Percentiles rank a stretch among this genome's conserved stretches.
Conservation (phyloP, 2,329 filamentous ascomycete genomes). For the Plectosphaerella plurivora region DNA sequence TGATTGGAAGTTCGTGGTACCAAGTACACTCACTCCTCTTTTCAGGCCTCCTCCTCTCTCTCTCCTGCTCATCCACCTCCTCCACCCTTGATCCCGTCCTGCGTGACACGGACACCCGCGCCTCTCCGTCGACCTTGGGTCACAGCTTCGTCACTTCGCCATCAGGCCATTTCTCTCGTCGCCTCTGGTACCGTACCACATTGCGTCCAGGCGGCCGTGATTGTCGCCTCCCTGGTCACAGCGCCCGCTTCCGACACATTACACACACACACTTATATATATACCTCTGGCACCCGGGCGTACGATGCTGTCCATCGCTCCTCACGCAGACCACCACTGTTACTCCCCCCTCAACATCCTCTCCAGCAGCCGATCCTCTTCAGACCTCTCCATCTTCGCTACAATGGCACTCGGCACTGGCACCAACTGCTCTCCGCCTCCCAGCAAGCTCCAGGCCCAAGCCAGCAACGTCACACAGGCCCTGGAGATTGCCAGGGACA, state of each 20-base stretch:
- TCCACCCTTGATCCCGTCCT: not conserved
- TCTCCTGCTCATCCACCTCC: not conserved
- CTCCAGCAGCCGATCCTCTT: conserved; percentile 2
- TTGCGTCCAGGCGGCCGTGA: no score
- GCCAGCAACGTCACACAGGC: conserved; percentile 55
- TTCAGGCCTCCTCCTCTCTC: not conserved
- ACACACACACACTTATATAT: conserved; percentile 4
- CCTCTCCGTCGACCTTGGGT: conserved; percentile 1
- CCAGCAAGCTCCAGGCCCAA: not conserved
- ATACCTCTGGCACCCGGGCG: not conserved
- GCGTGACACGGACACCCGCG: conserved; percentile 1
- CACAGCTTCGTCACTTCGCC: not conserved
- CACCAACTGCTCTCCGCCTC: not conserved
- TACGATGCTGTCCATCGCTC: conserved; percentile 13
- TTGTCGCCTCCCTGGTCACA: no score
- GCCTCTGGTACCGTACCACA: no score
- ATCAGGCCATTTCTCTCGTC: conserved; percentile 1
- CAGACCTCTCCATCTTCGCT: conserved; percentile 9
- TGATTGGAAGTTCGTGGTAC: not conserved
- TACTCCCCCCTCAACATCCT: conserved; percentile 9
- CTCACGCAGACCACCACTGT: conserved; percentile 10
- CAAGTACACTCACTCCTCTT: not conserved
- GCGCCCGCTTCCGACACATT: not conserved
- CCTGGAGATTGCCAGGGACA: conserved; percentile 72
- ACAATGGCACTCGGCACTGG: conserved; percentile 9